phyloP scores from a whole-genome alignment of 306 rosid genomes.

The Lathyrus tuberosus region DNA sequence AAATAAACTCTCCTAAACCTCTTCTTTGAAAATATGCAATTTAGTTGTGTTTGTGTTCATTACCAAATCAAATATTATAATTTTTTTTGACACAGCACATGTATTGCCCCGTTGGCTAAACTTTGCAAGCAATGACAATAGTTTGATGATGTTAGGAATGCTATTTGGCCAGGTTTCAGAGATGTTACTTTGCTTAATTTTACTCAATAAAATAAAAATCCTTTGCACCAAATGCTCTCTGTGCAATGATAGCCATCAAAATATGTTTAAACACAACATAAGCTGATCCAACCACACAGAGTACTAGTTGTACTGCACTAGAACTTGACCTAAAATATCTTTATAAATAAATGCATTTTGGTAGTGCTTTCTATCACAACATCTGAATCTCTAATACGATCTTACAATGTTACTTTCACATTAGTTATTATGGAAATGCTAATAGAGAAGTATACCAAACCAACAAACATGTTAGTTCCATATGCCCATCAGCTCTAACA shows the following conservation, averaged over 20 bases:
- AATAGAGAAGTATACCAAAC: slow-evolving; percentile 2
- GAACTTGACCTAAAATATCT: not conserved
- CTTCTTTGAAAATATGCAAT: slow-evolving; percentile 7
- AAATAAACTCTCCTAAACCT: too few species aligned
- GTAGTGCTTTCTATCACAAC: slow-evolving; percentile 1
- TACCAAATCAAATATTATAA: not conserved
- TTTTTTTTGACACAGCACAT: not conserved
- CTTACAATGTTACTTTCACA: not conserved
- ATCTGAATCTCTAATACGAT: not conserved
- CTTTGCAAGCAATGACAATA: not conserved
- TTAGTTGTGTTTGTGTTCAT: not conserved
- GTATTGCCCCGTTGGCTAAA: not conserved
- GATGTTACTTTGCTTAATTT: too few species aligned
- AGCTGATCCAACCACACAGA: not conserved
- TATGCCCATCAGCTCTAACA: slow-evolving; percentile 4
- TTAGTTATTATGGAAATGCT: slow-evolving; percentile 5
- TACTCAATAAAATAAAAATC: too few species aligned
- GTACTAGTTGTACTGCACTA: not conserved
- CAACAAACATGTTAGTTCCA: slow-evolving; percentile 6
- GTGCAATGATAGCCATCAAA: not conserved
- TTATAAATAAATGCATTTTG: not conserved
- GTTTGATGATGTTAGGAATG: too few species aligned
- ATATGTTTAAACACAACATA: not conserved
- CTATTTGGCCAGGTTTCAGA: too few species aligned
- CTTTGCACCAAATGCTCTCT: too few species aligned